Conservation (phyloP, 2,329 filamentous ascomycete genomes). For the Colletotrichum sp. region DNA sequence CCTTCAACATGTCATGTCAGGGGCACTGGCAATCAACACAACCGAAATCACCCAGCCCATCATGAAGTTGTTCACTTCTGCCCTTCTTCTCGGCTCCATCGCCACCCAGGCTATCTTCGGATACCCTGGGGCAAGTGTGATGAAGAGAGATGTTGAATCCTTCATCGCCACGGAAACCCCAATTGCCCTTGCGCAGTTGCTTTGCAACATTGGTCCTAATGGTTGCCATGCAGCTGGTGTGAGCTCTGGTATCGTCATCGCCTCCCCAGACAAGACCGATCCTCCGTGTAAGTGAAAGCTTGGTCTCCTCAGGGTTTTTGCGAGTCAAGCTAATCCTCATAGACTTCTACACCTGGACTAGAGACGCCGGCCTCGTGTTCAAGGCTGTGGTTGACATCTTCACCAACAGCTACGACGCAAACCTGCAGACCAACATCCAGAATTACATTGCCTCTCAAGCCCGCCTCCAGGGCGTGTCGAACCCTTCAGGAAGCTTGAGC, state of each 20-base stretch:
- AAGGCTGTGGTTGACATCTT: constrained; percentile 74
- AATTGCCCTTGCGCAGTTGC: constrained; percentile 54
- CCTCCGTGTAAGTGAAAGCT: constrained; percentile 56
- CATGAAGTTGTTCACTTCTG: constrained; percentile 56
- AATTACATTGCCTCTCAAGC: constrained; percentile 74
- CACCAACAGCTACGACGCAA: constrained; percentile 59
- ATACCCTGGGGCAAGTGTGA: constrained; percentile 45
- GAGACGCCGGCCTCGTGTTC: constrained; percentile 74
- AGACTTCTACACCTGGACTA: constrained; percentile 83
- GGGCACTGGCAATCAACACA: constrained; percentile 10
- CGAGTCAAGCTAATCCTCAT: background rate
- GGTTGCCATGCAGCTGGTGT: constrained; percentile 57
- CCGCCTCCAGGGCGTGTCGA: constrained; percentile 68
- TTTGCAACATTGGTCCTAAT: constrained; percentile 64
- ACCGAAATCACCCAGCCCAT: constrained; percentile 37
- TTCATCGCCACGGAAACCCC: constrained; percentile 59
- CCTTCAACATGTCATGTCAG: constrained; percentile 14
- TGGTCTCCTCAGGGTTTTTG: background rate
- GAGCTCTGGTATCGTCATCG: constrained; percentile 58
- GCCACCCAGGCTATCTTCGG: constrained; percentile 58
- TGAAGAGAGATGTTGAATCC: constrained; percentile 54
- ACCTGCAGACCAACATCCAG: constrained; percentile 65
- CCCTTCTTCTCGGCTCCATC: constrained; percentile 55
- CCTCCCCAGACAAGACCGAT: constrained; percentile 56
- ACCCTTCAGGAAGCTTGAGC: constrained; percentile 67